Evolutionary conservation across 2,329 filamentous ascomycete species (phyloP).

Genomic region (Cryphonectria nitschkei): DNA sequence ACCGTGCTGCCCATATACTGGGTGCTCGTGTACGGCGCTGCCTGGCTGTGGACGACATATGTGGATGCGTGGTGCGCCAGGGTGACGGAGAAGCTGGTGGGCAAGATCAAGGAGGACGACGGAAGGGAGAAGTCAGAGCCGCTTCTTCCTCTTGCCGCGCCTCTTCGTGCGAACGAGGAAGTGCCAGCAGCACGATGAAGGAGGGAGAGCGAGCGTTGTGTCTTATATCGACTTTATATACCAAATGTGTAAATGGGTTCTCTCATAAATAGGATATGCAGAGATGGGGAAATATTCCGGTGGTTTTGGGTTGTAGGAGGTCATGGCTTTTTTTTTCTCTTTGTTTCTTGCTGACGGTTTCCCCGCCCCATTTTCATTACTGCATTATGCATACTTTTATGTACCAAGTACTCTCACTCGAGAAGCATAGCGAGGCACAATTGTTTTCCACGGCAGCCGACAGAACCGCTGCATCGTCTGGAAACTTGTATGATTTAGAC

Average conservation of each 20-base stretch:
- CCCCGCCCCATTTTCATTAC: not conserved
- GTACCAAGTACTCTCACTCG: not conserved
- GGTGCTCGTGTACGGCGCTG: slow-evolving; percentile 25
- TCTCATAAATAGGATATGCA: not conserved
- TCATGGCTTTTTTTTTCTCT: not conserved
- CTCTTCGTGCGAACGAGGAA: not conserved
- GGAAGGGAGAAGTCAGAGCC: slow-evolving; percentile 39
- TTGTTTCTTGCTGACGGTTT: not conserved
- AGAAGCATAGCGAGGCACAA: slow-evolving; percentile 6
- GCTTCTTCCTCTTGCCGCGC: slow-evolving; percentile 31
- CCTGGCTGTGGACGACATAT: slow-evolving; percentile 28
- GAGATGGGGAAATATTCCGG: not conserved
- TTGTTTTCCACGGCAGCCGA: not conserved
- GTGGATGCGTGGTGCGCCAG: slow-evolving; percentile 27
- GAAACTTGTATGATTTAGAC: not conserved
- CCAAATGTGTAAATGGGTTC: not conserved
- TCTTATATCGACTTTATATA: not conserved
- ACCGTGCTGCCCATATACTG: slow-evolving; percentile 27
- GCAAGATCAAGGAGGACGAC: slow-evolving; percentile 36
- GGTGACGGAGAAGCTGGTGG: slow-evolving; percentile 35
- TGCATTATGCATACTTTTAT: not conserved
- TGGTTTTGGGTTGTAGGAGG: not conserved
- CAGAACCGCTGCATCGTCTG: not conserved
- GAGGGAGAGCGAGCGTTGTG: not conserved
- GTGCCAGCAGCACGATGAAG: not conserved